phyloP scores from a whole-genome alignment of 2,329 filamentous ascomycete species.

The Diplocarpon mali region DNA sequence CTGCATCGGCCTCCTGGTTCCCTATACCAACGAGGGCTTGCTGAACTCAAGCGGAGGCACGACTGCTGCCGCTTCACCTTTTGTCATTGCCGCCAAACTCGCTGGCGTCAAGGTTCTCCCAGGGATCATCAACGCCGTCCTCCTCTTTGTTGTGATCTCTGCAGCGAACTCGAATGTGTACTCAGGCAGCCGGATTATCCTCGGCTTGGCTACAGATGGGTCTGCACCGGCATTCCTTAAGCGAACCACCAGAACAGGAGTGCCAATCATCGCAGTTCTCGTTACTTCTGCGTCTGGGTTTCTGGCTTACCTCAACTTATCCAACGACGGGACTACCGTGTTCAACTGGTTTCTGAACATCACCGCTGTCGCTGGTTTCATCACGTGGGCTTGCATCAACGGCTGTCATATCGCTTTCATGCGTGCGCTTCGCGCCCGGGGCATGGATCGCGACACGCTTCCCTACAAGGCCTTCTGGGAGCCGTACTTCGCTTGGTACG shows the following conservation, averaged over 20 bases:
- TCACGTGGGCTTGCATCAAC: conserved; percentile 58
- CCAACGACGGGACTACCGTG: conserved; percentile 43
- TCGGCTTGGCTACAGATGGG: conserved; percentile 53
- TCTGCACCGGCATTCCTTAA: conserved; percentile 51
- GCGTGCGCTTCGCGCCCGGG: conserved; percentile 44
- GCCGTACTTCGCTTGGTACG: conserved; percentile 54
- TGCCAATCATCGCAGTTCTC: conserved; percentile 50
- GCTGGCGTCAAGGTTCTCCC: conserved; percentile 55
- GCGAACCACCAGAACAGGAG: conserved; percentile 48
- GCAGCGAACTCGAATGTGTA: conserved; percentile 72
- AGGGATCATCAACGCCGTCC: conserved; percentile 65
- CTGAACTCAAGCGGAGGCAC: conserved; percentile 33
- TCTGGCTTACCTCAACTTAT: conserved; percentile 58
- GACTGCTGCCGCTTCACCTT: conserved; percentile 50
- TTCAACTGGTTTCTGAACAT: conserved; percentile 68
- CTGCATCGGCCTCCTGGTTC: conserved; percentile 62
- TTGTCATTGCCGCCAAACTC: conserved; percentile 47
- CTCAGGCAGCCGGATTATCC: conserved; percentile 56
- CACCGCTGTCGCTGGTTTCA: conserved; percentile 56
- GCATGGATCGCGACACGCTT: conserved; percentile 44
- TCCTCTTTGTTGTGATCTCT: conserved; percentile 67
- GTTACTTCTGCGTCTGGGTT: conserved; percentile 47
- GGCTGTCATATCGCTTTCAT: conserved; percentile 55
- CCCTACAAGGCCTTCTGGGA: conserved; percentile 52
- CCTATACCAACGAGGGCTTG: conserved; percentile 46